Base-by-base conservation (phyloP, 1,139 yeast species). In the Diutina neorugosa region DNA sequence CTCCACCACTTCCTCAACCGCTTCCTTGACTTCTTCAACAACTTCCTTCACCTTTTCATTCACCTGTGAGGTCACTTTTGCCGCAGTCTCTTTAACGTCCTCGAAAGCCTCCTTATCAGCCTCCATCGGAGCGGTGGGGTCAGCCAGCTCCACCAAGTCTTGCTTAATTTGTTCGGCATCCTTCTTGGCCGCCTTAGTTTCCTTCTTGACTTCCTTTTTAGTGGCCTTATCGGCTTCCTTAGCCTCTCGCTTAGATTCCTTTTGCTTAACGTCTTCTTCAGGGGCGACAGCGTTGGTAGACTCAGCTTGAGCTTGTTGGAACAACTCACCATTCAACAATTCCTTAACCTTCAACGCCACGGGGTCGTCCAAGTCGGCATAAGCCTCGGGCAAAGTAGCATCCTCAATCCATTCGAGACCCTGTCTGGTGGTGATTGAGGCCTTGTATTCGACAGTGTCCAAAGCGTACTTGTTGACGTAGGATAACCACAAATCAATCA, bases 361-460 rank as follows among this genome's bases (percentile, higher is more conserved):
- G 27, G 85, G 83, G 58, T 82, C 85, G 57, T 76, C 73, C 43
- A 73, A 62, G 42, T 67, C 74, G 2, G 52, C 52, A 56, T 69
- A 73, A 19, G 73, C 73, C 23, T 62, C 62, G 31, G 78, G 76
- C 52, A 73, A 62, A 51, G 62, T 57, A 55, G 68, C 62, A 46
- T 69, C 68, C 60, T 56, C 55, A 71, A 58, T 21, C 61, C 61
- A 68, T 64, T 78, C 68, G 62, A 73, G 57, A 55, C 77, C 63
- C 66, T 88, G 95, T 55, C 76, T 70, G 40, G 82, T 77, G 61
- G 73, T 84, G 54, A 90, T 70, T 55, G 78, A 77, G 47, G 96
- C 94, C 63, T 82, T 83, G 66, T 90, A 81, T 59, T 93, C 89
- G 12, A 93, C 93, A 58, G 93, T 96, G 52, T 85, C 78, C 55